Base-by-base conservation (phyloP, 768 basidiomycete species). In the Leccinum boreale region DNA sequence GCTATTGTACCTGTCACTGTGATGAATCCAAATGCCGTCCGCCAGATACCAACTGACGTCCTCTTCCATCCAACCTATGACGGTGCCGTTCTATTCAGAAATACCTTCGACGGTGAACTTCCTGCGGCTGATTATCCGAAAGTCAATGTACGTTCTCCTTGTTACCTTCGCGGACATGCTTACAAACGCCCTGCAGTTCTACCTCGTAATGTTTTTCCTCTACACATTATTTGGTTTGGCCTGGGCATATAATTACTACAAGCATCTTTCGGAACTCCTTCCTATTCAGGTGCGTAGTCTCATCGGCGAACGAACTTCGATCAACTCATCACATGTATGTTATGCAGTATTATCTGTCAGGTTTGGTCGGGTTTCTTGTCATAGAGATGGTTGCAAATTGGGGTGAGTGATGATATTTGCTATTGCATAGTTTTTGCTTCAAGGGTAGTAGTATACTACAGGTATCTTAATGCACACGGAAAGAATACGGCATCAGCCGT, bases 71-170 rank as follows among this genome's bases (percentile, higher is more conserved):
- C 94, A 24, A 78, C 80, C 19, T 98, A 94, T 72, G 75, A 78
- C 10, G 95, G 94, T 14, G 75, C 77, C 33, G 89, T 98, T 36
- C 76, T 90, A 48, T 98, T 99, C 79, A 82, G 80, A 65, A 98
- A 97, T 72, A 84, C 80, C 2, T 98, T 98, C 68, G 78, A 88
- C 26, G 97, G 97, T 19, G 84, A 90, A 69, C 79, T 99, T 21
- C 84, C 96, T 12, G 94, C 95, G 6, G 83, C 90, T 5, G 97
- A 99, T 70, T 97, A 98, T 73, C 97, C 97, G 11, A 98, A 98
- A 85, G 91, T 98, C 70, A 88, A 85, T 57, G 94, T 97, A 71
- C 65, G 91, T 72, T 33, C 9, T n/a, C 49, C 14, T 47, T 19
- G 23, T 52, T 47, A 19, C 23, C 63, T 42, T 54, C 17, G 44